Evolutionary conservation across 306 rosid genomes (phyloP).

Genomic region (Rosa persica): DNA sequence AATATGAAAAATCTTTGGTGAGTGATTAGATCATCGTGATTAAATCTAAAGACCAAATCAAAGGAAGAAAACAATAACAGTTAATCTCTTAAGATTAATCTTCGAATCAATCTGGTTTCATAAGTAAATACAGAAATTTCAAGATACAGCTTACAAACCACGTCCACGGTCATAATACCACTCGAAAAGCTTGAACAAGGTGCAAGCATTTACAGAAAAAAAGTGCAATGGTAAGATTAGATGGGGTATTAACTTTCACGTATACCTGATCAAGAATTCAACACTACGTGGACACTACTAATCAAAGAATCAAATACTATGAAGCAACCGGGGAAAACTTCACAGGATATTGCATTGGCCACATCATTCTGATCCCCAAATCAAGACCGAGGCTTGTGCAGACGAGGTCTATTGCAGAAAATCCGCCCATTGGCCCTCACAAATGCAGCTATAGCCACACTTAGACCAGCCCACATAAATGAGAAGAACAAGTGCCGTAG

Average conservation of each 20-base stretch:
- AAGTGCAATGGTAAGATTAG: constrained; percentile 14
- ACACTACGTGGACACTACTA: constrained; percentile 28
- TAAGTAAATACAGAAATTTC: constrained; percentile 1
- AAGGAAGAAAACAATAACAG: background rate
- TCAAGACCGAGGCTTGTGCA: constrained; percentile 65
- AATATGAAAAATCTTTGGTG: background rate
- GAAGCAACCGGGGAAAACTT: constrained; percentile 26
- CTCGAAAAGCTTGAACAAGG: constrained; percentile 15
- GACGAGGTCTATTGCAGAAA: constrained; percentile 92
- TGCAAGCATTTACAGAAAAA: constrained; percentile 32
- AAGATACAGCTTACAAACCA: constrained; percentile 13
- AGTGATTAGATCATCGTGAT: background rate
- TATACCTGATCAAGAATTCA: constrained; percentile 28
- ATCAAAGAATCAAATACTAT: constrained; percentile 34
- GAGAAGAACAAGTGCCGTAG: constrained; percentile 80
- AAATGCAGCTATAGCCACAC: constrained; percentile 72
- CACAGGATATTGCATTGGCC: constrained; percentile 25
- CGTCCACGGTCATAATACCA: constrained; percentile 5
- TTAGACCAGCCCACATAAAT: constrained; percentile 77
- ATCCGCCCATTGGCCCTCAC: constrained; percentile 87
- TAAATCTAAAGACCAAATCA: background rate
- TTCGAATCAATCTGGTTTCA: background rate
- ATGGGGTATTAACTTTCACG: constrained; percentile 24
- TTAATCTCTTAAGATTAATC: background rate
- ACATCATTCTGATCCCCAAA: constrained; percentile 8